Percentiles rank a stretch among this genome's conserved stretches.
Evolutionary conservation across 2,329 filamentous ascomycete genomes (phyloP).

Genomic region (Calonectria hawksworthii): DNA sequence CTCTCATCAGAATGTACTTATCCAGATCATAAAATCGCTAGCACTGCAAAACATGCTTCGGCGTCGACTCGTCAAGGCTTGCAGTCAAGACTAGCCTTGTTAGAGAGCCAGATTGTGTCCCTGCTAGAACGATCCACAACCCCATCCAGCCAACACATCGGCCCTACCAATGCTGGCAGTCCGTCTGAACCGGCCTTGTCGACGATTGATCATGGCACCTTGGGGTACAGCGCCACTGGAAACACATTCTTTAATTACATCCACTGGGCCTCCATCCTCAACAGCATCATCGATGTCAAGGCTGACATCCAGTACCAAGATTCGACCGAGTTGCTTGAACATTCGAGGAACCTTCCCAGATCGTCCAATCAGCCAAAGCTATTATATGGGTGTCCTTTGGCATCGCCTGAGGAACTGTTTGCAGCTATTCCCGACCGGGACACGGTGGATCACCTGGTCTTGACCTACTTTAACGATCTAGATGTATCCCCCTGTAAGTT

Average conservation of each 20-base stretch:
- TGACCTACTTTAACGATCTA: not conserved
- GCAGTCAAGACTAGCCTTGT: not conserved
- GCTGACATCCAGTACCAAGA: not conserved
- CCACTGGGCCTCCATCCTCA: not conserved
- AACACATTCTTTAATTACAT: not conserved
- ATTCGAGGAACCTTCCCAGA: not conserved
- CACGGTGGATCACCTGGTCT: not conserved
- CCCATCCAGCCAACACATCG: not conserved
- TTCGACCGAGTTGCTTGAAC: not conserved
- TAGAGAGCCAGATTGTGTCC: not conserved
- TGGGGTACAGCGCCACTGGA: not conserved
- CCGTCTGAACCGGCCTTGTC: not conserved
- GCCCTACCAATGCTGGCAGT: not conserved
- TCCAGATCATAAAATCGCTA: not conserved
- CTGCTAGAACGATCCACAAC: slow-evolving; percentile 1
- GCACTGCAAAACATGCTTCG: not conserved
- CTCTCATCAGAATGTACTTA: not conserved
- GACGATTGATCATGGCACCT: not conserved
- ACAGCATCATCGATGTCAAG: not conserved
- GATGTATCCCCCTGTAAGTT: not conserved
- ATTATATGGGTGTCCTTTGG: not conserved
- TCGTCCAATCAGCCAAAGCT: not conserved
- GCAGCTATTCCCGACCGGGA: not conserved
- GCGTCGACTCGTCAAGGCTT: not conserved
- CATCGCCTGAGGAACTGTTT: not conserved